phyloP scores from a whole-genome alignment of 768 basidiomycete species.

The Mycena leptocephala region DNA sequence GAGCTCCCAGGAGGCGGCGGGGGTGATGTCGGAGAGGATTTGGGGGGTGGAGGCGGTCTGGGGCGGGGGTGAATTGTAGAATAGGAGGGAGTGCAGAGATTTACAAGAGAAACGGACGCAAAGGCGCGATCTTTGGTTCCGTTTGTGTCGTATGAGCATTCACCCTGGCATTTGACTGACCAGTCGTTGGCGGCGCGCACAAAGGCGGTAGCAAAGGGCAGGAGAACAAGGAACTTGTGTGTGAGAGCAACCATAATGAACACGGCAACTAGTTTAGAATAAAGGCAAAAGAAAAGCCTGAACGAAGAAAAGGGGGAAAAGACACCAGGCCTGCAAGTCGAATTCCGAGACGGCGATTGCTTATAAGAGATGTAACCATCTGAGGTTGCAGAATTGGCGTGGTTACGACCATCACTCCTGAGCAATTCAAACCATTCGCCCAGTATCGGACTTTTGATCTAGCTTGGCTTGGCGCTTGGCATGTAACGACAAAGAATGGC shows the following conservation, averaged over 20 bases:
- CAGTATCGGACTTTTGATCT: background rate
- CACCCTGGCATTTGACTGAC: slow-evolving; percentile 10
- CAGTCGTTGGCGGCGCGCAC: slow-evolving; percentile 13
- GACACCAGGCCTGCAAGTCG: slow-evolving; percentile 8
- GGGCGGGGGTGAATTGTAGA: background rate
- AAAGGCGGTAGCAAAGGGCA: slow-evolving; percentile 10
- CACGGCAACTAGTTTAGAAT: background rate
- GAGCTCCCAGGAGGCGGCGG: slow-evolving; percentile 17
- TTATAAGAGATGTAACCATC: slow-evolving; percentile 6
- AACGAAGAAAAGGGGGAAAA: slow-evolving; percentile 1
- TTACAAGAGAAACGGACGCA: slow-evolving; percentile 12
- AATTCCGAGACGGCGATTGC: slow-evolving; percentile 5
- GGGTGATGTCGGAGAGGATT: slow-evolving; percentile 10
- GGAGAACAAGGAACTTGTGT: background rate
- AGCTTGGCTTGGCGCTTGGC: background rate
- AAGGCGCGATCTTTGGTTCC: slow-evolving; percentile 11
- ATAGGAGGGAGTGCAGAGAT: background rate
- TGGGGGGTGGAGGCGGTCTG: background rate
- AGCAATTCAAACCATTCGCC: background rate
- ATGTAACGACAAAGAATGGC: background rate
- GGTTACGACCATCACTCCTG: background rate
- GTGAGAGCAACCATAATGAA: slow-evolving; percentile 17
- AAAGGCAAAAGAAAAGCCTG: background rate
- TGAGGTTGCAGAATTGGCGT: background rate
- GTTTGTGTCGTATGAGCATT: slow-evolving; percentile 20